Percentiles rank a stretch among this genome's conserved stretches.
Evolutionary conservation across 169 alveolate species (phyloP).

Genomic region (Plasmodium vivax): DNA sequence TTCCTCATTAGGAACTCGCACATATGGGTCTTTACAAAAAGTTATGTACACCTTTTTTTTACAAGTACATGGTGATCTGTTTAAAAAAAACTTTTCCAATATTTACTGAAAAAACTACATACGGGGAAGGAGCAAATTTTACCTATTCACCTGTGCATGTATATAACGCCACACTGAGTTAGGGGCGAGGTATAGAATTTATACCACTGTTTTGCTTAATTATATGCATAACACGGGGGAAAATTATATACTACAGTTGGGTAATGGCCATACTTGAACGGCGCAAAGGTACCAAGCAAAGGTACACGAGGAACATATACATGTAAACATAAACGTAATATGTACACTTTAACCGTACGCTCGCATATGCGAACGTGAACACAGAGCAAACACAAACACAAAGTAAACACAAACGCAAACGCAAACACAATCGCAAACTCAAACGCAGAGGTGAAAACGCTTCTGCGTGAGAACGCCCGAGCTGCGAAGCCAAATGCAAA

Average conservation of each 20-base stretch:
- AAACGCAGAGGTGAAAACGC: background rate
- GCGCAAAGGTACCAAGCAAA: no score
- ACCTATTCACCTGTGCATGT: background rate
- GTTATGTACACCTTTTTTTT: background rate
- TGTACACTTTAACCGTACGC: background rate
- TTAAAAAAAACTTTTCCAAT: background rate
- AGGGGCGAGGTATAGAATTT: background rate
- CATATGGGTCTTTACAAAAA: background rate
- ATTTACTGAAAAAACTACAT: background rate
- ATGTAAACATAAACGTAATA: background rate
- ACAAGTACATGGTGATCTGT: background rate
- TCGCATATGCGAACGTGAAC: background rate
- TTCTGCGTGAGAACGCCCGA: background rate
- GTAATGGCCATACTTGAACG: background rate
- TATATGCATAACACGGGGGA: background rate
- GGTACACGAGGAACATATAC: background rate
- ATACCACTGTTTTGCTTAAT: background rate
- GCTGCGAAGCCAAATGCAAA: background rate
- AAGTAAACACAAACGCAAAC: background rate
- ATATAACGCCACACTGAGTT: background rate
- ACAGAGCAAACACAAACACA: background rate
- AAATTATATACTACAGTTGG: background rate
- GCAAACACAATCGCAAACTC: no score
- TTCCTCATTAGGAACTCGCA: background rate
- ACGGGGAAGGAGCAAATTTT: background rate